These are phyloP conservation scores for Mytilinidion resinicola DNA, from an alignment of 495 filamentous ascomycete species.

Conservation along the genomic window DNA sequence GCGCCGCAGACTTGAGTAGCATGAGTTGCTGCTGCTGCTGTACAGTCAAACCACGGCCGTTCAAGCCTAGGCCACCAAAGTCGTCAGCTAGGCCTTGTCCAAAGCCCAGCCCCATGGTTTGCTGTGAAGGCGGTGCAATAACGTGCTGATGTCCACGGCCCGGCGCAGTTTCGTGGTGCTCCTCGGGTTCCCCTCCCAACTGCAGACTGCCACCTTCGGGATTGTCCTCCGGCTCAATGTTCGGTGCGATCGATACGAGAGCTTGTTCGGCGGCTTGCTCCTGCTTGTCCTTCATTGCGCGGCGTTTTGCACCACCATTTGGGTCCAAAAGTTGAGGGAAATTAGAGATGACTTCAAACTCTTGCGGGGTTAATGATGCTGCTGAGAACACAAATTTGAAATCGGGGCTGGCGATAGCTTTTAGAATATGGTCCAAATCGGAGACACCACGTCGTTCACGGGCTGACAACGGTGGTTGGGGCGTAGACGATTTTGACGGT, in stretches of 20 bases:
- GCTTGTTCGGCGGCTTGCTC: conserved; percentile 55
- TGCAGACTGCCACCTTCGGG: conserved; percentile 81
- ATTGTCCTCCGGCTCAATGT: conserved; percentile 35
- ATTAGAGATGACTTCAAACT: conserved; percentile 50
- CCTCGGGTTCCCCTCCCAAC: conserved; percentile 85
- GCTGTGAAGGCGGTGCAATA: conserved; percentile 70
- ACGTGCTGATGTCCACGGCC: conserved; percentile 46
- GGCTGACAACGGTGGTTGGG: conserved; percentile 26
- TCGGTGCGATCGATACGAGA: conserved; percentile 39
- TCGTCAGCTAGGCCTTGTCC: conserved; percentile 52
- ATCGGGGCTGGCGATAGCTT: conserved; percentile 49
- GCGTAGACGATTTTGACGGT: conserved; percentile 14
- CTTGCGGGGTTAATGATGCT: conserved; percentile 46
- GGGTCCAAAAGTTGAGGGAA: conserved; percentile 77
- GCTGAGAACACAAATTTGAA: conserved; percentile 58
- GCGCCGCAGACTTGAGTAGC: conserved; percentile 53
- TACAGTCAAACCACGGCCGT: conserved; percentile 69
- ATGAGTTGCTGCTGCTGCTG: conserved; percentile 67
- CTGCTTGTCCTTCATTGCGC: conserved; percentile 62
- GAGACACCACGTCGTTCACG: conserved; percentile 14
- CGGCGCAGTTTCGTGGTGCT: conserved; percentile 47
- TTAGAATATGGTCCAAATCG: conserved; percentile 39
- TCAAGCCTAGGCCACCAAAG: conserved; percentile 50
- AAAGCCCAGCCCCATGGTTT: conserved; percentile 30
- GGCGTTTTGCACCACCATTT: conserved; percentile 67